Conservation (phyloP, 768 basidiomycete species). For the Wakefieldia striispora region DNA sequence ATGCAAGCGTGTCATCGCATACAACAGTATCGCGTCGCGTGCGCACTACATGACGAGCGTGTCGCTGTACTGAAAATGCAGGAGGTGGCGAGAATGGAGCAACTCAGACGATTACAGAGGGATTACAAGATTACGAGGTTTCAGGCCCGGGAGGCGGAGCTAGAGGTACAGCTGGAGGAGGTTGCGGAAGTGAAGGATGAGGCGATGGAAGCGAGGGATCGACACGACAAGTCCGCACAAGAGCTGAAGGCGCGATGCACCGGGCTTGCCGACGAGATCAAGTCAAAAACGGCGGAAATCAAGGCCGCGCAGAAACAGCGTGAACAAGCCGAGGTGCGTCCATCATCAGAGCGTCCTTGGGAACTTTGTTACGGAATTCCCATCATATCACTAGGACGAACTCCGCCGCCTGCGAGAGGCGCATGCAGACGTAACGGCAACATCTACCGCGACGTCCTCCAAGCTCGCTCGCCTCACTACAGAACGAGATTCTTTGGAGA, state of each 20-base stretch:
- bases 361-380: background rate
- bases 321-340: conserved; percentile 45
- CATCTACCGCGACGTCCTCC: conserved; percentile 43
- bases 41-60: conserved; percentile 55
- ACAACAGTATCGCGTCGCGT: conserved; percentile 55
- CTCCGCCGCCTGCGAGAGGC: conserved; percentile 46
- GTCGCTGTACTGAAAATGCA: conserved; percentile 50
- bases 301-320: conserved; percentile 41
- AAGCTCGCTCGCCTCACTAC: conserved; percentile 57
- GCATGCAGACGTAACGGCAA: conserved; percentile 47
- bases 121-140: conserved; percentile 70
- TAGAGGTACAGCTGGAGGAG: conserved; percentile 51
- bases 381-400: conserved; percentile 32
- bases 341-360: background rate
- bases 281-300: conserved; percentile 40
- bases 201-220: conserved; percentile 11
- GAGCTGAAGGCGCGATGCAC: conserved; percentile 31
- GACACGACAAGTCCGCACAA: conserved; percentile 28
- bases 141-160: conserved; percentile 57
- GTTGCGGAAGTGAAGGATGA: conserved; percentile 48
- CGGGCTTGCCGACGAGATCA: conserved; percentile 37
- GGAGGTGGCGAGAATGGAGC: conserved; percentile 54
- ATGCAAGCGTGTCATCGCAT: conserved; percentile 64
- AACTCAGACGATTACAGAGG: conserved; percentile 55
- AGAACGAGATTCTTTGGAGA: conserved; percentile 56